Conservation (phyloP, 192 early-diverging fungal genomes). For the Coemansia sp. region DNA sequence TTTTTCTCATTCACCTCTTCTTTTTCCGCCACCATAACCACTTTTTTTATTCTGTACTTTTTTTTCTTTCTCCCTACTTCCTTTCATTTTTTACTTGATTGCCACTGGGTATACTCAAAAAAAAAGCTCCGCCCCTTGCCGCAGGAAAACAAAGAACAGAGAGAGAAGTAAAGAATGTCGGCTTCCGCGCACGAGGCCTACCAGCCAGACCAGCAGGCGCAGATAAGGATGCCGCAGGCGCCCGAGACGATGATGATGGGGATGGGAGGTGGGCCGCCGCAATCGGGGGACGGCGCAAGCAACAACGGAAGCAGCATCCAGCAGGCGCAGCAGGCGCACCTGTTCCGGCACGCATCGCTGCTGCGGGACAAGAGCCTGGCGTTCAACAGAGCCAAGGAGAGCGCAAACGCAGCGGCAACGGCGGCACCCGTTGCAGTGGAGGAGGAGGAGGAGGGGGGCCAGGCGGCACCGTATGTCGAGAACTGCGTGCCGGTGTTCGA, state of each 20-base stretch:
- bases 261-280: too few relatives aligned
- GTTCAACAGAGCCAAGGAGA: conserved; percentile 22
- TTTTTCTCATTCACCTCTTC: too few relatives aligned
- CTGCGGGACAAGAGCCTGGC: conserved; percentile 41
- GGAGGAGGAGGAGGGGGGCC: too few relatives aligned
- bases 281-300: not conserved
- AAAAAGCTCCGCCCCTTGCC: too few relatives aligned
- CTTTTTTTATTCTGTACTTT: not conserved
- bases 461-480: conserved; percentile 18
- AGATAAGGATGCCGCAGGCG: not conserved
- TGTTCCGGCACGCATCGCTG: conserved; percentile 43
- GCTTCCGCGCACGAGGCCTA: conserved; percentile 2
- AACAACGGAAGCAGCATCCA: not conserved
- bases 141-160: too few relatives aligned
- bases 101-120: too few relatives aligned
- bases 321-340: conserved; percentile 16
- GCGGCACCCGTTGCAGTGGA: too few relatives aligned
- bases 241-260: not conserved
- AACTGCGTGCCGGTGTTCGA: conserved; percentile 54
- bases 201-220: not conserved
- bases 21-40: not conserved
- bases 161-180: not conserved
- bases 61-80: not conserved
- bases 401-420: not conserved
- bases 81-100: too few relatives aligned